Base-by-base conservation (phyloP, 1,284 basidiomycete species). In the Pulchroboletus neoregius region DNA sequence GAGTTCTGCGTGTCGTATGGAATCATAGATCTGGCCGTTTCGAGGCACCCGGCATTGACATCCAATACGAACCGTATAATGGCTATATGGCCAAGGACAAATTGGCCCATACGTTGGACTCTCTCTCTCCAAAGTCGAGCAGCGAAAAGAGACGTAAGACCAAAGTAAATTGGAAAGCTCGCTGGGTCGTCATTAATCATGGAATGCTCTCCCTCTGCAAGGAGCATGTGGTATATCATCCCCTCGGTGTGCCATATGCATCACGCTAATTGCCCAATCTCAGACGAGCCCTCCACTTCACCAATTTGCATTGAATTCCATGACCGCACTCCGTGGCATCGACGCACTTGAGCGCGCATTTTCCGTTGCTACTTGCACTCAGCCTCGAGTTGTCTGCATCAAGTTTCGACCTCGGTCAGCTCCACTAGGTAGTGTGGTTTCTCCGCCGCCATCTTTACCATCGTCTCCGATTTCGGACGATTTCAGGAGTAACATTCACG, bases 121-220 rank as follows among this genome's bases (percentile, higher is more conserved):
- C 53, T 4, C 37, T 48, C 31, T 43, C 50, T 10, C 15, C 45
- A 30, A 55, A 28, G 42, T 39, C 57, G 36, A 46, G 27, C 6
- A 18, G 45, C 12, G 64, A 53, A 39, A 66, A 48, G 54, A 65
- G 60, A 50, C 57, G 54, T 18, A 58, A 54, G 43, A 53, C 65
- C 40, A 68, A 68, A 43, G 45, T 71, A 11, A 82, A 84, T 45
- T 88, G 85, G 84, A 72, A 74, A 48, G 71, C 78, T 24, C 68
- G 80, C 2, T 85, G 82, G 78, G 67, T 82, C 23, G 69, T 85
- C 22, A 72, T 87, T 13, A 70, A 74, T 35, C 75, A 80, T 35
- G 84, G 81, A 0, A 53, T 69, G 12, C 62, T 87, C 16, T 71
- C 68, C 50, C 57, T 88, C 13, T 79, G 72, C 57, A 79, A 75